Evolutionary conservation across 2,329 filamentous ascomycete genomes (phyloP).

Genomic region (Aspergillus glaucus): DNA sequence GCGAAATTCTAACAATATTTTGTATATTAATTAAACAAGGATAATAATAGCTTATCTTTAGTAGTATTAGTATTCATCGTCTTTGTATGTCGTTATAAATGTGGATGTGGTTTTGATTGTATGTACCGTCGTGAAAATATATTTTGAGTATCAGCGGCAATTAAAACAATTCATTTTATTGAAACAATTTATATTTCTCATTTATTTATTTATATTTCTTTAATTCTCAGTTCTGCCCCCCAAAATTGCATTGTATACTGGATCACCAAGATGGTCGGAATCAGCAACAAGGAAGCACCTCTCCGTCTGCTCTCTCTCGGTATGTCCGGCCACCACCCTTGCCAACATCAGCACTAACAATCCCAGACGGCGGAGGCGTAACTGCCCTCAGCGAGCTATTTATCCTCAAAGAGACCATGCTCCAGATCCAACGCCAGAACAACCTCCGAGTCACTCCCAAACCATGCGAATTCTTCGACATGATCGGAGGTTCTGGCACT

Average conservation of each 20-base stretch:
- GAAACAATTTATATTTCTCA: too few species aligned
- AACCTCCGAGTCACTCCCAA: not conserved
- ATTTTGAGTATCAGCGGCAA: too few species aligned
- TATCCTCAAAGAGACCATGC: not conserved
- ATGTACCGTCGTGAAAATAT: too few species aligned
- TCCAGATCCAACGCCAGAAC: not conserved
- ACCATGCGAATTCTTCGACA: conserved; percentile 16
- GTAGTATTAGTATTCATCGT: too few species aligned
- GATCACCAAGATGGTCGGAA: not conserved
- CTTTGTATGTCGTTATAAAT: too few species aligned
- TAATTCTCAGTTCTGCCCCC: not conserved
- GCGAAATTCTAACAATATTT: too few species aligned
- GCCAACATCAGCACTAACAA: not conserved
- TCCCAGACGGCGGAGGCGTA: not conserved
- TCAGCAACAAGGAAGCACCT: not conserved
- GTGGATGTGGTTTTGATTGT: too few species aligned
- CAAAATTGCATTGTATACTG: not conserved
- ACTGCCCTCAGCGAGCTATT: not conserved
- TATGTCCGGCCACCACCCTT: not conserved
- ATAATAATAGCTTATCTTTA: too few species aligned
- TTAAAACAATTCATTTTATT: too few species aligned
- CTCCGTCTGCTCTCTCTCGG: not conserved
- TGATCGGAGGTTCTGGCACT: conserved; percentile 16
- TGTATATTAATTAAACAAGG: too few species aligned
- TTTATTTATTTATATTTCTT: not conserved